Conservation (phyloP, 2,329 filamentous ascomycete species). For the Aspergillus quadricinctus region DNA sequence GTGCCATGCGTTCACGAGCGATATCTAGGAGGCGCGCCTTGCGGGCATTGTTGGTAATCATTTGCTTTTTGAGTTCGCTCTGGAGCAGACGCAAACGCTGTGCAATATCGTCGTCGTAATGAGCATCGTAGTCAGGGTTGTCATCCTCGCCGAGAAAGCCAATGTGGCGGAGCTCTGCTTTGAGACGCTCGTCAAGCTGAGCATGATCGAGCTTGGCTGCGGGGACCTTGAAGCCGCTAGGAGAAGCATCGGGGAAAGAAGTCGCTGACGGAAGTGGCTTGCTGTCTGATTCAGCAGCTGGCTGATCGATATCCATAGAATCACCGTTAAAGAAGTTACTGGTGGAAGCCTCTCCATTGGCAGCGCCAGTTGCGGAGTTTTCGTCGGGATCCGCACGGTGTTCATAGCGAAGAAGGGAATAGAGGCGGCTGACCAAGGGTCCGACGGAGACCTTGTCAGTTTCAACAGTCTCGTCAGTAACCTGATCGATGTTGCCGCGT, state of each 20-base stretch:
- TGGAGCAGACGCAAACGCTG: slow-evolving; percentile 84
- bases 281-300: slow-evolving; percentile 44
- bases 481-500: slow-evolving; percentile 77
- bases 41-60: slow-evolving; percentile 82
- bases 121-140: slow-evolving; percentile 75
- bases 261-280: slow-evolving; percentile 63
- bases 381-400: slow-evolving; percentile 49
- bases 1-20: slow-evolving; percentile 86
- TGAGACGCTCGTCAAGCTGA: slow-evolving; percentile 83
- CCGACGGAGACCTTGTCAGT: slow-evolving; percentile 86
- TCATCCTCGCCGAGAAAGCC: slow-evolving; percentile 73
- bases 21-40: slow-evolving; percentile 83
- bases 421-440: slow-evolving; percentile 74
- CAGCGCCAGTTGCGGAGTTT: slow-evolving; percentile 37
- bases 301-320: slow-evolving; percentile 46
- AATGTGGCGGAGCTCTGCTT: slow-evolving; percentile 85
- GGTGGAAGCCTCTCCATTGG: neutral
- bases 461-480: slow-evolving; percentile 81
- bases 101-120: slow-evolving; percentile 91
- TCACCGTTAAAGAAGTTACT: slow-evolving; percentile 44
- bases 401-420: slow-evolving; percentile 78
- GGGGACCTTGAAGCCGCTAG: slow-evolving; percentile 74
- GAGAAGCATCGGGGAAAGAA: slow-evolving; percentile 71
- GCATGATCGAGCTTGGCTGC: slow-evolving; percentile 77
- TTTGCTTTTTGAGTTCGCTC: slow-evolving; percentile 72